Percentiles rank a stretch among this genome's conserved stretches.
phyloP scores from a whole-genome alignment of 768 basidiomycete genomes.

The Panaeolus cyanescens region DNA sequence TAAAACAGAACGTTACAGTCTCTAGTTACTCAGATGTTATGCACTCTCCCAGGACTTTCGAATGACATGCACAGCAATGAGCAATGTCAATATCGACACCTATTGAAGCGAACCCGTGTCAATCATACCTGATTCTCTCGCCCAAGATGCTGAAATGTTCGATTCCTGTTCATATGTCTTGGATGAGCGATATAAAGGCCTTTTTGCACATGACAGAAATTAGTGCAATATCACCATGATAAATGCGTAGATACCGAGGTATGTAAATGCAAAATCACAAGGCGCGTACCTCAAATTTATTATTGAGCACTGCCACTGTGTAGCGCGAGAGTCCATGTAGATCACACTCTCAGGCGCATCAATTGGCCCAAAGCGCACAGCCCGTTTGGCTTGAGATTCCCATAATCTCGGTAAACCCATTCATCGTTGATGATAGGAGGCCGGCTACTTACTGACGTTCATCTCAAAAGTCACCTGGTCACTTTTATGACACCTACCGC shows the following conservation, averaged over 20 bases:
- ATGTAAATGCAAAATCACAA: not conserved
- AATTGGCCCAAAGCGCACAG: not conserved
- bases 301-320: not conserved
- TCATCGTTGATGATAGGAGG: not conserved
- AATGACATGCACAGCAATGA: constrained; percentile 20
- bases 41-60: not conserved
- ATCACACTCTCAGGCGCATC: constrained; percentile 3
- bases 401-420: constrained; percentile 2
- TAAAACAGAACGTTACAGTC: not conserved
- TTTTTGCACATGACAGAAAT: not conserved
- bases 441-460: not conserved
- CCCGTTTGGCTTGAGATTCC: not conserved
- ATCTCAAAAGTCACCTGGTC: not conserved
- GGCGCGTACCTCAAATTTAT: not conserved
- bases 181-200: not conserved
- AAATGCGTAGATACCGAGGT: not conserved
- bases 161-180: not conserved
- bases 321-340: not conserved
- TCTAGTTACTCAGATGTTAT: not conserved
- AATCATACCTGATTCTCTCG: not conserved
- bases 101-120: not conserved
- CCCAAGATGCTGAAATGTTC: not conserved
- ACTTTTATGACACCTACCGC: not conserved
- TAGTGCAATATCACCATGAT: not conserved
- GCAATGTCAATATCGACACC: too few relatives aligned